Base-by-base conservation (phyloP, 768 basidiomycete species). In the Thelephora aurantiotincta region DNA sequence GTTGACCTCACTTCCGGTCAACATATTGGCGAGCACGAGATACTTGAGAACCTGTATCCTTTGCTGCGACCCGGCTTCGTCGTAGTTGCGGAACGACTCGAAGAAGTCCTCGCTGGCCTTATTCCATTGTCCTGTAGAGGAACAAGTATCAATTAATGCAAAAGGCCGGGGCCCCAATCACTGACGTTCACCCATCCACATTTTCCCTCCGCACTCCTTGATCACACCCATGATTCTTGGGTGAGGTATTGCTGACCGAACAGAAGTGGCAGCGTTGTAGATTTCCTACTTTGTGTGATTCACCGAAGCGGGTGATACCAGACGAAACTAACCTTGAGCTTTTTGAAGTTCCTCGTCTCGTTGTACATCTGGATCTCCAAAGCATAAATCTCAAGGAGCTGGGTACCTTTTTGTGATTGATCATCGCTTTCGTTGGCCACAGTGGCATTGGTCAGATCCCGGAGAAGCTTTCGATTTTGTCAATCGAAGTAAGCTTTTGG, bases 121-220 rank as follows among this genome's bases (percentile, higher is more conserved):
- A 48, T 87, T 84, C 93, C 94, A 99, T 68, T 96, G 88, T 49
- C 87, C 89, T 92, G 59, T 9, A 18, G 43, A 16, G n/a, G 5
- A 16, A 5, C 12, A n/a, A 53, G 41, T 22, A 18, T 22, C 20
- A n/a, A 34, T 41, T 14, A 11, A 35, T 14, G 36, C 23, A 43
- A 20, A 35, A 14, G 22, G 23, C 42, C 12, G 2, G 19, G 6
- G 30, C 35, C 43, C 16, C 5, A 26, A 43, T 14, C 19, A 56
- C 80, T 58, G 63, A 84, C 94, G 86, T 72, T 98, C 96, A 50
- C 89, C 91, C 96, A 99, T 98, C 93, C 96, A 98, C 96, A 99
- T 99, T 67, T 99, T 99, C 2, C 96, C 96, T 13, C 96, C 96
- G 55, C 94, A 98, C 64, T 99, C 96, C 60, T 93, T 89, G 67